phyloP scores from a whole-genome alignment of 148 eudicot genomes.

The Selenicereus undatus region DNA sequence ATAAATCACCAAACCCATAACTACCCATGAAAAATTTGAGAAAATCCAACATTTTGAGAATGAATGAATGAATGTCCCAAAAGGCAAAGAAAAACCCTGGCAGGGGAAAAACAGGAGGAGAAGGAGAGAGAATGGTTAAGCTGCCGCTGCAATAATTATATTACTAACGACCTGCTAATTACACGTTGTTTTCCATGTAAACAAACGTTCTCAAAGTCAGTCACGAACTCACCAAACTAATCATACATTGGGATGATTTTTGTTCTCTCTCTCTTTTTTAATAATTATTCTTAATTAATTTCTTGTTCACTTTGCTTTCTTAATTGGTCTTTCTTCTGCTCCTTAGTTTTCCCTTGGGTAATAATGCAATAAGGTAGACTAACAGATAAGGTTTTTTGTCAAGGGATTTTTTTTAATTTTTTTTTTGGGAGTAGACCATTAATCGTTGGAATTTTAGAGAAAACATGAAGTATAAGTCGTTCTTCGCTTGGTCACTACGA shows the following conservation, averaged over 20 bases:
- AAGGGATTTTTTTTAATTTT: no score
- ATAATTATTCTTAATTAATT: background rate
- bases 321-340: constrained; percentile 12
- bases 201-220: constrained; percentile 20
- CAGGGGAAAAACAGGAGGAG: background rate
- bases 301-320: constrained; percentile 30
- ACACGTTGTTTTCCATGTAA: constrained; percentile 15
- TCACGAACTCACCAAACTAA: constrained; percentile 36
- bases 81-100: background rate
- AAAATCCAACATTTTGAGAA: background rate
- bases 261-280: background rate
- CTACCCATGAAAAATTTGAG: background rate
- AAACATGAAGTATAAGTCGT: background rate
- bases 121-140: background rate
- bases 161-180: constrained; percentile 11
- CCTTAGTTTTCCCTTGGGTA: background rate
- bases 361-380: background rate
- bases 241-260: background rate
- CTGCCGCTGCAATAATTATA: background rate
- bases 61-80: background rate
- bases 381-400: background rate
- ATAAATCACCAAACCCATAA: background rate
- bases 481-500: background rate
- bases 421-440: no score
- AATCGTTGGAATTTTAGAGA: background rate